phyloP scores from a whole-genome alignment of 2,329 filamentous ascomycete genomes.

The Diaporthe citriasiana region DNA sequence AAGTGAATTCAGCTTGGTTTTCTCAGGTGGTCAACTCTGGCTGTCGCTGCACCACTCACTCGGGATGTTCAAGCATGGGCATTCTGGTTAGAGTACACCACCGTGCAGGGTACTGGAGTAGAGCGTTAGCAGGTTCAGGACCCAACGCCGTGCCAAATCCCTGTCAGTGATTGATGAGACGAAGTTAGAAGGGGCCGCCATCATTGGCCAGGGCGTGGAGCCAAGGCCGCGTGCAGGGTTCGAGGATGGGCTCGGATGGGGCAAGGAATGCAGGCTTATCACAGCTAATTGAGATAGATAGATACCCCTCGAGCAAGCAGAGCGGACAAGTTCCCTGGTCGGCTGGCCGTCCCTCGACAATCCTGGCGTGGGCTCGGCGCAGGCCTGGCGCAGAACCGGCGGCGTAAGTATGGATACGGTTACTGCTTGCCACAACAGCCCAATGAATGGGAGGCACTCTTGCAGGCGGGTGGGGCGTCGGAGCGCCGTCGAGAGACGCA shows the following conservation, averaged over 20 bases:
- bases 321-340: background rate
- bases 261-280: slow-evolving; percentile 24
- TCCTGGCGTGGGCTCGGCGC: slow-evolving; percentile 28
- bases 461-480: slow-evolving; percentile 18
- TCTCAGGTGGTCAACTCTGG: background rate
- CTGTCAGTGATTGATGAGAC: slow-evolving; percentile 7
- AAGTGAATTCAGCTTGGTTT: background rate
- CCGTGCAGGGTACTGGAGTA: background rate
- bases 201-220: slow-evolving; percentile 8
- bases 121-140: background rate
- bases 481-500: background rate
- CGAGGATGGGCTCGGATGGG: slow-evolving; percentile 15
- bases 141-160: slow-evolving; percentile 4
- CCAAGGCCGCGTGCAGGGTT: slow-evolving; percentile 27
- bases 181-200: background rate
- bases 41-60: slow-evolving; percentile 8
- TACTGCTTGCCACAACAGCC: background rate
- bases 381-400: slow-evolving; percentile 29
- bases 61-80: slow-evolving; percentile 9
- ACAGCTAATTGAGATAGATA: background rate
- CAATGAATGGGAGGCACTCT: background rate
- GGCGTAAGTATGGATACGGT: background rate
- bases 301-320: background rate
- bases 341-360: background rate
- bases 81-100: background rate